phyloP scores from a whole-genome alignment of 202 grass and related monocot species.

The Hordeum pubiflorum region DNA sequence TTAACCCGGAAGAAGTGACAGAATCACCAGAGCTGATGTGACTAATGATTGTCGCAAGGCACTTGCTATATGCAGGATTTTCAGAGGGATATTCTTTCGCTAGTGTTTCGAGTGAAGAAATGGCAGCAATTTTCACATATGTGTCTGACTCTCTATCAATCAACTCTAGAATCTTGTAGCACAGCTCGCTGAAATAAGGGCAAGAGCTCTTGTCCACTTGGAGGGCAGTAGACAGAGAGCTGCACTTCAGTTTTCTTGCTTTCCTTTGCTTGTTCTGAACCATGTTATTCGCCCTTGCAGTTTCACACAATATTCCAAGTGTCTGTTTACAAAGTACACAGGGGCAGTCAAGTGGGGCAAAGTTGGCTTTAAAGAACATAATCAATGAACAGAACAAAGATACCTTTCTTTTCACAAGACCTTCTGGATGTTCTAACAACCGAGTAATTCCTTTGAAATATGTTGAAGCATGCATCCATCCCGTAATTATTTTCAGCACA shows the following conservation, averaged over 20 bases:
- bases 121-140: constrained; percentile 57
- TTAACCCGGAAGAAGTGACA: constrained; percentile 52
- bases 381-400: neutral
- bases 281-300: constrained; percentile 45
- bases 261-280: constrained; percentile 56
- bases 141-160: constrained; percentile 41
- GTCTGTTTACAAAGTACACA: constrained; percentile 46
- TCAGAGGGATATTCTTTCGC: constrained; percentile 71
- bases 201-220: constrained; percentile 43
- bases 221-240: constrained; percentile 18
- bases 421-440: constrained; percentile 58
- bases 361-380: constrained; percentile 11
- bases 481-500: constrained; percentile 49
- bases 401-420: constrained; percentile 60
- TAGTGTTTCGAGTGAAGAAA: constrained; percentile 72
- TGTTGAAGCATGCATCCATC: constrained; percentile 73
- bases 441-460: constrained; percentile 67
- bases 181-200: constrained; percentile 52
- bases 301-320: constrained; percentile 66
- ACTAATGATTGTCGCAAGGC: constrained; percentile 50
- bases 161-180: constrained; percentile 62
- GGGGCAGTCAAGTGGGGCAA: neutral
- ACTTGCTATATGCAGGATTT: constrained; percentile 52
- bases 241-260: constrained; percentile 39
- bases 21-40: constrained; percentile 51